Percentiles rank a stretch among this genome's conserved stretches.
phyloP scores from a whole-genome alignment of 495 filamentous ascomycete genomes.

The Penicillium atrosanguineum region DNA sequence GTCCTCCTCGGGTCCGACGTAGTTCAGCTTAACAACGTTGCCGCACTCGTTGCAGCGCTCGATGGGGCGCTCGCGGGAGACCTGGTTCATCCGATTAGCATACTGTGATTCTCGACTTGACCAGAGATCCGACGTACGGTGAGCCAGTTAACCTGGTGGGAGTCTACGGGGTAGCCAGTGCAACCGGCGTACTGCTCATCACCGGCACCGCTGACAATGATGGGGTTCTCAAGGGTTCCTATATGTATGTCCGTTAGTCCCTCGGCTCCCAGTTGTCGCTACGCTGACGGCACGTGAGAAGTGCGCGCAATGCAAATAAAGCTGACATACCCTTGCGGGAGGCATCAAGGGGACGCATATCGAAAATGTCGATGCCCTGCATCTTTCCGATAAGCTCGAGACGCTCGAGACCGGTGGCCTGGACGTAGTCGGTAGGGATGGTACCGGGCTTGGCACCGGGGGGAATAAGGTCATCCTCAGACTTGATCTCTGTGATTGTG shows the following conservation, averaged over 20 bases:
- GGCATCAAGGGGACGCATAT: constrained; percentile 94
- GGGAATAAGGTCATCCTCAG: constrained; percentile 73
- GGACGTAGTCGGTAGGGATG: constrained; percentile 88
- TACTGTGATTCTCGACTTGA: background rate
- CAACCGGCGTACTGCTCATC: constrained; percentile 97
- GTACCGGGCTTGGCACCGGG: constrained; percentile 80
- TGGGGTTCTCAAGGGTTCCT: constrained; percentile 90
- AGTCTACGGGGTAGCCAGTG: constrained; percentile 91
- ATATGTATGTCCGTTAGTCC: constrained; percentile 1
- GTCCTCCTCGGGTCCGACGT: constrained; percentile 78
- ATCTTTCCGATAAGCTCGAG: constrained; percentile 99
- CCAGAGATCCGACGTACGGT: constrained; percentile 56
- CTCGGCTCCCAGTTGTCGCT: background rate
- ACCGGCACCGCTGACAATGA: constrained; percentile 82
- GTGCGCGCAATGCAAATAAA: background rate
- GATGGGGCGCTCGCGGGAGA: constrained; percentile 84
- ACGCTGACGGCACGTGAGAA: background rate
- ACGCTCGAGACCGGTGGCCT: constrained; percentile 95
- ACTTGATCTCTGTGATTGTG: constrained; percentile 70
- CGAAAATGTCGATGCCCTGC: constrained; percentile 96
- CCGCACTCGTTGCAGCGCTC: constrained; percentile 96
- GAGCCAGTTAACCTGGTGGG: constrained; percentile 86
- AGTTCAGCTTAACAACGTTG: constrained; percentile 93
- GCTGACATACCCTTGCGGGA: constrained; percentile 69
- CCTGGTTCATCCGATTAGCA: constrained; percentile 40